These are phyloP conservation scores for Penstemon eatonii DNA, from an alignment of 257 asterid species.

Conservation along the genomic window DNA sequence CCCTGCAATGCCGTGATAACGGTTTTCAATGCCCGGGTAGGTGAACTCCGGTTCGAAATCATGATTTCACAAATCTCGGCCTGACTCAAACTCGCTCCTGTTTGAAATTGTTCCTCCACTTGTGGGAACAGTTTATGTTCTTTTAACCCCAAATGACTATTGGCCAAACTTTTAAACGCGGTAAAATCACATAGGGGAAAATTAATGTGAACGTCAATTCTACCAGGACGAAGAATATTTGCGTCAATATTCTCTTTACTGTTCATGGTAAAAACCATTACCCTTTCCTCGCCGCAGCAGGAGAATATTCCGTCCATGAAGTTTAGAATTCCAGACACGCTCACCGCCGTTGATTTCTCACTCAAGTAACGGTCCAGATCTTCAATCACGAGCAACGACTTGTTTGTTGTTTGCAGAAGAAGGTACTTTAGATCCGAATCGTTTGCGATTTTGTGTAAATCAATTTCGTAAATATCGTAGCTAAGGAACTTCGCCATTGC, in stretches of 20 bases:
- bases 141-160: slow-evolving; percentile 67
- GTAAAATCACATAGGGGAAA: slow-evolving; percentile 80
- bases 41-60: slow-evolving; percentile 85
- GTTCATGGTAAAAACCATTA: slow-evolving; percentile 79
- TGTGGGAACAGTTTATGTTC: slow-evolving; percentile 81
- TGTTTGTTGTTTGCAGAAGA: slow-evolving; percentile 66
- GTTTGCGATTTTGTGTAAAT: slow-evolving; percentile 56
- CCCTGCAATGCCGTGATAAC: slow-evolving; percentile 76
- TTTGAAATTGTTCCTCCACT: slow-evolving; percentile 74
- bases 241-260: slow-evolving; percentile 62
- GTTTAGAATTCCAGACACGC: slow-evolving; percentile 68
- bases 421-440: slow-evolving; percentile 74
- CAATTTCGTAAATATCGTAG: slow-evolving; percentile 77
- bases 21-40: slow-evolving; percentile 77
- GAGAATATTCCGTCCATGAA: slow-evolving; percentile 94
- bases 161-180: slow-evolving; percentile 73
- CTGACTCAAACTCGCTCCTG: slow-evolving; percentile 75
- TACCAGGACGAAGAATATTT: slow-evolving; percentile 72
- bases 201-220: slow-evolving; percentile 76
- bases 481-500: slow-evolving; percentile 68
- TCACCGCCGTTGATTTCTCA: slow-evolving; percentile 53
- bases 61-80: slow-evolving; percentile 84
- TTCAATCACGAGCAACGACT: slow-evolving; percentile 69
- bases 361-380: slow-evolving; percentile 72
- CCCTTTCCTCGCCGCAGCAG: slow-evolving; percentile 80